A percentile compares a stretch with the other conserved stretches of the same genome.
Evolutionary conservation across 2,329 filamentous ascomycete species (phyloP).

Genomic region (Dactylellina haptotyla): DNA sequence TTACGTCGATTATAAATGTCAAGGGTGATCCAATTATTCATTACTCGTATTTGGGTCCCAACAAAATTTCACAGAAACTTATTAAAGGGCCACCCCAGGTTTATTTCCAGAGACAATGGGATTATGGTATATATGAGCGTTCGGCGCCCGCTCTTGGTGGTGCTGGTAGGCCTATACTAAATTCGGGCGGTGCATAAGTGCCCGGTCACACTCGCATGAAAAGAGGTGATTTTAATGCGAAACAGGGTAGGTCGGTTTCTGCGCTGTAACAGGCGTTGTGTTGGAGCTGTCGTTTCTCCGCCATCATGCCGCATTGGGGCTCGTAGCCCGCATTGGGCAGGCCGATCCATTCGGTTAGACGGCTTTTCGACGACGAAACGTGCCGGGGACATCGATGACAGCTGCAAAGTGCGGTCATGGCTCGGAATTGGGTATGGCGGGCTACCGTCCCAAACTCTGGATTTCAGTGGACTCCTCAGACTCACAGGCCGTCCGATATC

Average conservation of each 20-base stretch:
- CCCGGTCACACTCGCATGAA: conserved; percentile 44
- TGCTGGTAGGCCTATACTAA: background rate
- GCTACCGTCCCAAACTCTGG: no score
- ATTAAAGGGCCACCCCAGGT: conserved; percentile 7
- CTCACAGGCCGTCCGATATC: no score
- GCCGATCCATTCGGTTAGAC: conserved; percentile 41
- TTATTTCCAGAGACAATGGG: background rate
- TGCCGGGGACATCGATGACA: conserved; percentile 1
- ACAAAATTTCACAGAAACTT: conserved; percentile 5
- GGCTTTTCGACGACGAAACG: background rate
- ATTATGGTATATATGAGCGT: conserved; percentile 25
- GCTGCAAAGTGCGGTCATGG: background rate
- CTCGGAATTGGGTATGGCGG: no score
- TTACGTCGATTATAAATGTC: conserved; percentile 23
- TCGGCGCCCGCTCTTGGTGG: no score
- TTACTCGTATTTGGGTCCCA: no score
- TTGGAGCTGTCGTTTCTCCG: conserved; percentile 43
- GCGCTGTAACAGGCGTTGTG: conserved; percentile 32
- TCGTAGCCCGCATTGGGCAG: conserved; percentile 2
- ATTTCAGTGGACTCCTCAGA: no score
- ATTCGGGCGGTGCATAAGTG: conserved; percentile 40
- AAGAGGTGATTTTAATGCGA: conserved; percentile 44
- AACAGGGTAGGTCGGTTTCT: conserved; percentile 41
- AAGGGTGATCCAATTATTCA: no score
- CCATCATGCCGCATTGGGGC: conserved; percentile 19